Evolutionary conservation across 23 red algal genomes (phyloP).

Genomic region (Gracilariopsis chorda): DNA sequence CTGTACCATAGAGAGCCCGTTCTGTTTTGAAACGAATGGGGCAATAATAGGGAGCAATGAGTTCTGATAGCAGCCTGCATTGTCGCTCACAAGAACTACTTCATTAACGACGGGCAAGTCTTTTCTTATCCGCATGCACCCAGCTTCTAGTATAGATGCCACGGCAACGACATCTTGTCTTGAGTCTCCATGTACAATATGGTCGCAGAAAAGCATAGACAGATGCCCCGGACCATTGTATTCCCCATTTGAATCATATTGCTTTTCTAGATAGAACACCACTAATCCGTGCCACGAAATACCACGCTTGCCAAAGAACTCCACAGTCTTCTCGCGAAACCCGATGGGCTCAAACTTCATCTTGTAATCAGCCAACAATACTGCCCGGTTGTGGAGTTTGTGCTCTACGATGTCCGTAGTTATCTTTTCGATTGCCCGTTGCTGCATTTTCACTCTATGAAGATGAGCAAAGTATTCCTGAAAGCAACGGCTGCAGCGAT

Average conservation of each 20-base stretch:
- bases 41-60: background rate
- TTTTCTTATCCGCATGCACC: background rate
- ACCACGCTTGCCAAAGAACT: conserved; percentile 31
- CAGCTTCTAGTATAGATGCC: conserved; percentile 10
- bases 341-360: conserved; percentile 45
- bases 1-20: background rate
- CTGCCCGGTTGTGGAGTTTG: background rate
- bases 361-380: conserved; percentile 32
- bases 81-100: background rate
- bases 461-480: background rate
- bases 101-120: background rate
- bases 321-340: conserved; percentile 14
- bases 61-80: conserved; percentile 16
- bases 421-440: background rate
- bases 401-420: background rate
- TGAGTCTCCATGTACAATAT: background rate
- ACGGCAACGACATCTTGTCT: background rate
- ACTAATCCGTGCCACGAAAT: conserved; percentile 22
- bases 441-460: background rate
- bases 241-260: background rate
- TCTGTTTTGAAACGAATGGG: background rate
- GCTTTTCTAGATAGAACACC: background rate
- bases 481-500: background rate
- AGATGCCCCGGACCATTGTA: background rate
- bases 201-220: conserved; percentile 23